Evolutionary conservation across 345 rosid genomes (phyloP), one percentile per base, ranked within the genome.

Genomic region (Durio zibethinus): DNA sequence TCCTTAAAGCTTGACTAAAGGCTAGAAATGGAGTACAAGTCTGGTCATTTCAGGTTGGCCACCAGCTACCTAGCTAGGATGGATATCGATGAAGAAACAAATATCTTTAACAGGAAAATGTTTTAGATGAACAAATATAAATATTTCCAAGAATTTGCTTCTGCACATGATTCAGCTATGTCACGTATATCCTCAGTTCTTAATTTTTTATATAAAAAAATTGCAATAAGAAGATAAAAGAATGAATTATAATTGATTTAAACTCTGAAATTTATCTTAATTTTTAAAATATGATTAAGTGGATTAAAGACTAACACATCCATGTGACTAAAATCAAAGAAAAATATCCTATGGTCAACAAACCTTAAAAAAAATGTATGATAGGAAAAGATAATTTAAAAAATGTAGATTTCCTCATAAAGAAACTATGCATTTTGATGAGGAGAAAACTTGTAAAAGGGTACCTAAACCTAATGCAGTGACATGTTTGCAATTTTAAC

Each of bases 1-100:
- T 20, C 69, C 45, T 12, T 16, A 52, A 63, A 14, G 73, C 66
- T 76, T 52, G 74, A 65, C 79, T 47, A 35, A 52, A 38, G 27
- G 27, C 50, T 52, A 10, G 35, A 20, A 33, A 16, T 33, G 68
- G 43, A 33, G 1, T 63, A 31, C 68, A 40, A 42, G 75, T 77
- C 79, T 33, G 10, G 63, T 57, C 35, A 23, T 63, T n/a, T 29
- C 59, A 42, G 65, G 4, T 9, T 18, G 75, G 66, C 66, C 35
- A 0, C 10, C 0, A 3, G 23, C 33, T 27, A 12, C 7, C 64
- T 27, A 27, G 35, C 35, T 59, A 52, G 57, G 23, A 52, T 10
- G 18, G 52, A 36, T 10, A 23, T 57, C 3, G 16, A 57, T 23
- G 62, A 57, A 57, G 62, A 10, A 54, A 8, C 60, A 54, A 8